Conservation (phyloP, 805 yeast genomes). For the Metschnikowia dekortorum region DNA sequence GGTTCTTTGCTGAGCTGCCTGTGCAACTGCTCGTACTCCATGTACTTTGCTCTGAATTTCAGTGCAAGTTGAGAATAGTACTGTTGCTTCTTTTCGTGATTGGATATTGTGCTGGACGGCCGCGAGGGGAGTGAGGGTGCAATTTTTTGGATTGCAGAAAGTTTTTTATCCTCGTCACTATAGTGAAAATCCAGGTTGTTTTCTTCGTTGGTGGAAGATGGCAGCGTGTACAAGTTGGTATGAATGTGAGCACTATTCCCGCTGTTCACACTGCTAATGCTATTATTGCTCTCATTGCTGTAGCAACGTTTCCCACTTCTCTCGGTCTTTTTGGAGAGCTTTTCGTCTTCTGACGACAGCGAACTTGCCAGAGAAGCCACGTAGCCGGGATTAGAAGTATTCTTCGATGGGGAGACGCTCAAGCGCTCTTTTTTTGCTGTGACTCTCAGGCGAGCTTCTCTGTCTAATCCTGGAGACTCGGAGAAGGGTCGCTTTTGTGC, state of each 20-base stretch:
- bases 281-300: constrained; percentile 11
- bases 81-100: constrained; percentile 17
- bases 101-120: constrained; percentile 13
- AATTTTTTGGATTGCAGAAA: constrained; percentile 1
- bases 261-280: constrained; percentile 14
- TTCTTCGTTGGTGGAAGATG: constrained; percentile 33
- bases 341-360: constrained; percentile 22
- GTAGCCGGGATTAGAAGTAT: constrained; percentile 1
- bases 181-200: constrained; percentile 10
- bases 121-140: constrained; percentile 11
- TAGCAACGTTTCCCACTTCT: constrained; percentile 12
- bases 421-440: constrained; percentile 7
- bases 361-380: constrained; percentile 18
- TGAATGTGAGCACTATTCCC: constrained; percentile 2
- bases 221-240: constrained; percentile 28
- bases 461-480: constrained; percentile 18
- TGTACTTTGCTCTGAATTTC: constrained; percentile 14
- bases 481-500: constrained; percentile 18
- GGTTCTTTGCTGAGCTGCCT: constrained; percentile 9
- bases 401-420: constrained; percentile 14
- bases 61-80: constrained; percentile 17
- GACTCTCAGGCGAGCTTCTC: constrained; percentile 6
- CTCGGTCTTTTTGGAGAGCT: constrained; percentile 13
- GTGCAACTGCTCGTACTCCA: constrained; percentile 16
- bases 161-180: constrained; percentile 14